Evolutionary conservation across 73 alveolate genomes (phyloP).

Genomic region (Halteria grandinella): DNA sequence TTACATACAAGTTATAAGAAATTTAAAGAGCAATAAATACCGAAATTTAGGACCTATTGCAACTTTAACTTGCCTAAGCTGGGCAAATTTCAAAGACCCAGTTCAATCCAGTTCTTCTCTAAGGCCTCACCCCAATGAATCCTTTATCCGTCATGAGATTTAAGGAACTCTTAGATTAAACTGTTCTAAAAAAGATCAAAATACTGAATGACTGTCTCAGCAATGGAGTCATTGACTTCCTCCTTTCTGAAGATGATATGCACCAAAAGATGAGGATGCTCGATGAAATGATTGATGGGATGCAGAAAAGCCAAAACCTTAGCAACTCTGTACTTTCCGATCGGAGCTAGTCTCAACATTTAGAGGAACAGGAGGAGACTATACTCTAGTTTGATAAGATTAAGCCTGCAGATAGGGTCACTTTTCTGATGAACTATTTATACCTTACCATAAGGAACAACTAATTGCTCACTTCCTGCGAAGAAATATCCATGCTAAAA

Average conservation of each 20-base stretch:
- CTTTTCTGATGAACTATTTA: constrained; percentile 49
- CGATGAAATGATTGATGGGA: neutral
- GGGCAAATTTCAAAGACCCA: constrained; percentile 33
- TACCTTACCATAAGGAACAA: constrained; percentile 48
- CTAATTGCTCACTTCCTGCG: constrained; percentile 10
- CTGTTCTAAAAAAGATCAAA: constrained; percentile 12
- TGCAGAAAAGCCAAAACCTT: neutral
- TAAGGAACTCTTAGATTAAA: neutral
- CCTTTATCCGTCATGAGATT: constrained; percentile 7
- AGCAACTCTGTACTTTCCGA: neutral
- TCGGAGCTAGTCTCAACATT: neutral
- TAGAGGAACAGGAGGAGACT: too few relatives aligned
- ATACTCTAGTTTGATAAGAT: constrained; percentile 11
- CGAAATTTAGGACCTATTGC: constrained; percentile 47
- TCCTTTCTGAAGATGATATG: neutral
- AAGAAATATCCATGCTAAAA: constrained; percentile 19
- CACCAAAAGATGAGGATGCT: neutral
- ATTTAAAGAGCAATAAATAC: neutral
- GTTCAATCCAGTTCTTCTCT: neutral
- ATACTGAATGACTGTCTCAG: constrained; percentile 13
- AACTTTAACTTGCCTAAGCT: constrained; percentile 20
- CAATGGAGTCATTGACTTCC: constrained; percentile 47
- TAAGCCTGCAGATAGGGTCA: constrained; percentile 53
- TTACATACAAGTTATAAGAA: constrained; percentile 5
- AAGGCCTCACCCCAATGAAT: too few relatives aligned